A percentile compares a stretch with the other conserved stretches of the same genome.
phyloP scores from a whole-genome alignment of 2,329 filamentous ascomycete genomes.

The Penicillium sp. region DNA sequence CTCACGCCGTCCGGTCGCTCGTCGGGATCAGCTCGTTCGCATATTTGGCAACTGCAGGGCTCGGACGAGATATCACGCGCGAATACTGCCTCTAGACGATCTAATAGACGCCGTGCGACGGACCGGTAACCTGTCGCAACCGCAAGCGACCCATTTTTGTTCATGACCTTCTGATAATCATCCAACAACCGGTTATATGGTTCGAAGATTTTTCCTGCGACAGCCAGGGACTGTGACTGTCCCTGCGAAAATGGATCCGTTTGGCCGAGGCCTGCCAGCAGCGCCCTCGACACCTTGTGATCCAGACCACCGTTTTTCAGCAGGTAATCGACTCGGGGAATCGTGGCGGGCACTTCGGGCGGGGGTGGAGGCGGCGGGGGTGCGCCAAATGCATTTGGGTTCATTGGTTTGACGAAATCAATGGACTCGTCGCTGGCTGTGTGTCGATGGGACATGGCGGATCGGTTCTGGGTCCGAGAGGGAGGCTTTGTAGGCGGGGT shows the following conservation, averaged over 20 bases:
- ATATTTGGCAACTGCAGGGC: conserved; percentile 83
- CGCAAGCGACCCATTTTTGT: conserved; percentile 81
- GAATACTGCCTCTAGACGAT: conserved; percentile 90
- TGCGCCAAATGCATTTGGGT: conserved; percentile 32
- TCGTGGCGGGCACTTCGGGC: conserved; percentile 61
- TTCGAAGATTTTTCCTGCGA: conserved; percentile 71
- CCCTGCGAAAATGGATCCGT: conserved; percentile 56
- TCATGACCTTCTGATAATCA: conserved; percentile 77
- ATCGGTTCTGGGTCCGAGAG: conserved; percentile 35
- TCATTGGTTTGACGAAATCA: conserved; percentile 33
- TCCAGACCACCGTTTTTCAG: conserved; percentile 81
- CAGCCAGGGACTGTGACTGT: conserved; percentile 60
- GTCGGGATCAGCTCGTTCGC: conserved; percentile 59
- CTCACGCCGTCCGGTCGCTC: conserved; percentile 65
- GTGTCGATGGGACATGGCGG: conserved; percentile 31
- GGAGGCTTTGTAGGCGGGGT: conserved; percentile 34
- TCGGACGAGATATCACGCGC: conserved; percentile 84
- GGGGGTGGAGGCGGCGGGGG: conserved; percentile 73
- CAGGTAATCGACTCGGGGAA: conserved; percentile 85
- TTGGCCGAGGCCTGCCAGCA: conserved; percentile 55
- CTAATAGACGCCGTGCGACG: conserved; percentile 82
- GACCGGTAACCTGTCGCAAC: conserved; percentile 94
- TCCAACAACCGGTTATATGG: conserved; percentile 80
- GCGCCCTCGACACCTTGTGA: conserved; percentile 66
- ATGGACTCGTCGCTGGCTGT: conserved; percentile 37